Conservation (phyloP, 129 eudicot genomes). For the Scalesia atractyloides region DNA sequence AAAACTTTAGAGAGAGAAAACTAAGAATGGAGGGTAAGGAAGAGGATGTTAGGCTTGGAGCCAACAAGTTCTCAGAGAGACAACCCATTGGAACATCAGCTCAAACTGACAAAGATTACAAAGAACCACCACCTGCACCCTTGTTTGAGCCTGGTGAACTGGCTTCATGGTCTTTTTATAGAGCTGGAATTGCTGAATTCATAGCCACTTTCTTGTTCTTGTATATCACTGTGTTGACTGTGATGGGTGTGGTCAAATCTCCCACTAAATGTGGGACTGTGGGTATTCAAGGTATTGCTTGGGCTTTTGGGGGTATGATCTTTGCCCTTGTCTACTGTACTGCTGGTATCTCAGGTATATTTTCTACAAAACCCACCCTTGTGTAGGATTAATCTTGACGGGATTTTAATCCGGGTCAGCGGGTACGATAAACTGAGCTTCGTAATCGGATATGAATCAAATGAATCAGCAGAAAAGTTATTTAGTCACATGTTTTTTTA, state of each 20-base stretch:
- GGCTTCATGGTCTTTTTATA: conserved; percentile 85
- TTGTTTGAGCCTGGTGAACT: conserved; percentile 90
- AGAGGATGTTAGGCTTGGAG: conserved; percentile 91
- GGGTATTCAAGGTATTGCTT: conserved; percentile 97
- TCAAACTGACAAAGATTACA: conserved; percentile 85
- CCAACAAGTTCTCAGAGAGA: conserved; percentile 75
- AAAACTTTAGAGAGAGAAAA: conserved; percentile 7
- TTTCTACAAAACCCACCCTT: too few species aligned
- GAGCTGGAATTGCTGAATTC: conserved; percentile 95
- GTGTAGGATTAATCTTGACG: too few species aligned
- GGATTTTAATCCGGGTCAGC: too few species aligned
- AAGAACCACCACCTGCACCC: conserved; percentile 92
- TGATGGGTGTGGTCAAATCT: conserved; percentile 74
- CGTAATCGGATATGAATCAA: too few species aligned
- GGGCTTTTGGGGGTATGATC: conserved; percentile 99
- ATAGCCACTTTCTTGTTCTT: conserved; percentile 89
- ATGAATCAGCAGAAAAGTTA: too few species aligned
- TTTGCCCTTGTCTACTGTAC: conserved; percentile 97
- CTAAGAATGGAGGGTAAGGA: conserved; percentile 79
- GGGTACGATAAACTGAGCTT: too few species aligned
- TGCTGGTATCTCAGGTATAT: conserved; percentile 86
- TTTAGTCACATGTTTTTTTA: too few species aligned
- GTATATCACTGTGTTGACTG: conserved; percentile 84
- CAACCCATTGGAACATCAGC: conserved; percentile 93
- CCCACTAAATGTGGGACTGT: conserved; percentile 78